phyloP scores from a whole-genome alignment of 306 rosid genomes.

The Inga laurina region DNA sequence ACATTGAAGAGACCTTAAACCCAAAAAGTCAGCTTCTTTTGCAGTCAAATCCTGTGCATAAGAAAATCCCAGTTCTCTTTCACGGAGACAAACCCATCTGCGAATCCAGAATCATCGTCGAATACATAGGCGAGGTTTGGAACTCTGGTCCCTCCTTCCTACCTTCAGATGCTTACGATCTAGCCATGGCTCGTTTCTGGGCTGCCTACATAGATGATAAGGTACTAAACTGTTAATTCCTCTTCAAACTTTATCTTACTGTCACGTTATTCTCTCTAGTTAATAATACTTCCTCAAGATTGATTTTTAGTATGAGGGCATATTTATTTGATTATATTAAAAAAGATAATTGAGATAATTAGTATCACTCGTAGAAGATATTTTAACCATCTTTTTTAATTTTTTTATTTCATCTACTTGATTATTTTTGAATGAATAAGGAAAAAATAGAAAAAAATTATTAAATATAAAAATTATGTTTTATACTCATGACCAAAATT shows the following conservation, averaged over 20 bases:
- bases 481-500: too few relatives aligned
- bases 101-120: conserved; percentile 44
- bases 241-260: not conserved
- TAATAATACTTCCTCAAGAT: too few relatives aligned
- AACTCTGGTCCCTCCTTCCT: conserved; percentile 36
- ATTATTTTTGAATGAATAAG: too few relatives aligned
- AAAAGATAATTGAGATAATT: too few relatives aligned
- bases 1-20: conserved; percentile 37
- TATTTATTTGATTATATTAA: too few relatives aligned
- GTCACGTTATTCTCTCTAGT: too few relatives aligned
- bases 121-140: conserved; percentile 48
- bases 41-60: conserved; percentile 44
- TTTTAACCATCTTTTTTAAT: too few relatives aligned
- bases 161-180: conserved; percentile 41
- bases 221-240: conserved; percentile 6
- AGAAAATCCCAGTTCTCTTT: conserved; percentile 47
- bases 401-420: too few relatives aligned
- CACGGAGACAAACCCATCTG: conserved; percentile 35
- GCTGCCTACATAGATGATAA: conserved; percentile 42
- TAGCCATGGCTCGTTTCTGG: conserved; percentile 48
- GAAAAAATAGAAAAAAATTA: too few relatives aligned
- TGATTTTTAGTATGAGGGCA: too few relatives aligned
- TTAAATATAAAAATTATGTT: too few relatives aligned
- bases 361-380: too few relatives aligned
- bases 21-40: conserved; percentile 44